Percentiles rank a stretch among this genome's conserved stretches.
Conservation (phyloP, 2,329 filamentous ascomycete genomes). For the Fusarium armeniacum region DNA sequence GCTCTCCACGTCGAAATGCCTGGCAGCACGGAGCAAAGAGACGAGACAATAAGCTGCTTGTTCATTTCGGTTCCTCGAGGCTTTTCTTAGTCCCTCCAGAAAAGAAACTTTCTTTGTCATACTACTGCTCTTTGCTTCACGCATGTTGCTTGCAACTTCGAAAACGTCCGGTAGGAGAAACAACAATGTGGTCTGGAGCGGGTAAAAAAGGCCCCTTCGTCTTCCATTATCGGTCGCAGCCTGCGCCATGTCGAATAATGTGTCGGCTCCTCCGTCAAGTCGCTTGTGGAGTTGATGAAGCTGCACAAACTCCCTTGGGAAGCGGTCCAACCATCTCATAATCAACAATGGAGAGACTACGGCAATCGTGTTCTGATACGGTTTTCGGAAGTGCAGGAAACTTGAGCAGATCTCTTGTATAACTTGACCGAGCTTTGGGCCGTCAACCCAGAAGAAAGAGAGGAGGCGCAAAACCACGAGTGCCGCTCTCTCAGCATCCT, state of each 20-base stretch:
- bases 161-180: constrained; percentile 78
- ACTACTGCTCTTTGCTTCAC: constrained; percentile 72
- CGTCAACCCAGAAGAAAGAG: constrained; percentile 75
- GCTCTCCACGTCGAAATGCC: constrained; percentile 73
- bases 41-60: constrained; percentile 76
- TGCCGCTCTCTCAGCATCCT: constrained; percentile 66
- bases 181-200: constrained; percentile 73
- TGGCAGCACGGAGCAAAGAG: constrained; percentile 71
- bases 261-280: constrained; percentile 75
- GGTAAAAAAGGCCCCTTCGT: constrained; percentile 69
- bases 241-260: constrained; percentile 77
- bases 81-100: constrained; percentile 73
- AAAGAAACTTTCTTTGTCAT: constrained; percentile 77
- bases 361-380: constrained; percentile 74
- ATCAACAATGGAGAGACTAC: constrained; percentile 74
- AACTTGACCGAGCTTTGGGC: constrained; percentile 70
- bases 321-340: constrained; percentile 74
- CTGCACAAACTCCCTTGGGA: constrained; percentile 74
- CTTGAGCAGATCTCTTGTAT: constrained; percentile 76
- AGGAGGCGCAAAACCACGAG: constrained; percentile 71
- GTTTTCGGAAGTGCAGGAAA: constrained; percentile 75
- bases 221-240: constrained; percentile 71
- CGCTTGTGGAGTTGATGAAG: constrained; percentile 72
- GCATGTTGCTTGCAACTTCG: constrained; percentile 76
- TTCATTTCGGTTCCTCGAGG: constrained; percentile 74